Evolutionary conservation across 2,329 filamentous ascomycete species (phyloP).

Genomic region (Parascedosporium putredinis): DNA sequence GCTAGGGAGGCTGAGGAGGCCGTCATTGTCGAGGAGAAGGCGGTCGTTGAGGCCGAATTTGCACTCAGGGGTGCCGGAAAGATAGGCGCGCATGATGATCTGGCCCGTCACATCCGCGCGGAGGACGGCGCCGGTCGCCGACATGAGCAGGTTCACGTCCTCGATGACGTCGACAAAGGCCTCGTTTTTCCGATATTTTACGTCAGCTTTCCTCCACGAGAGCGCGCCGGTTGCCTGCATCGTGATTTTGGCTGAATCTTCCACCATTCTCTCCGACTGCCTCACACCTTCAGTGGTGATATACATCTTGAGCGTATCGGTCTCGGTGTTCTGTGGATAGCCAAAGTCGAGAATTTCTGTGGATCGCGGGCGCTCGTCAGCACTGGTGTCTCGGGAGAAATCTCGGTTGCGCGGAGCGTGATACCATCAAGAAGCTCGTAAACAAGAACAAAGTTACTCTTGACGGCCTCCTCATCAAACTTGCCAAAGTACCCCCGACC

Average conservation of each 20-base stretch:
- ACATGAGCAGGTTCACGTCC: slow-evolving; percentile 97
- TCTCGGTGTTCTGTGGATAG: slow-evolving; percentile 97
- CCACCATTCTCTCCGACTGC: slow-evolving; percentile 68
- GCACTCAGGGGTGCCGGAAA: slow-evolving; percentile 93
- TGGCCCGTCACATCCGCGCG: slow-evolving; percentile 94
- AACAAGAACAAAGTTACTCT: slow-evolving; percentile 98
- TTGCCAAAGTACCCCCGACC: slow-evolving; percentile 97
- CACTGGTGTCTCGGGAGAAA: not conserved
- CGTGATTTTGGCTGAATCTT: slow-evolving; percentile 95
- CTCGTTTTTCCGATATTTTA: slow-evolving; percentile 99
- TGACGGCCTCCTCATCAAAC: slow-evolving; percentile 97
- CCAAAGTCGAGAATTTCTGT: slow-evolving; percentile 96
- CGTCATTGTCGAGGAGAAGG: slow-evolving; percentile 73
- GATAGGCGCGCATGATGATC: slow-evolving; percentile 97
- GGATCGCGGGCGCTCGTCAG: not conserved
- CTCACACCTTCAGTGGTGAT: slow-evolving; percentile 97
- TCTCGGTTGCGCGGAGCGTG: slow-evolving; percentile 4
- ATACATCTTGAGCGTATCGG: slow-evolving; percentile 98
- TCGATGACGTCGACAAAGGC: slow-evolving; percentile 99
- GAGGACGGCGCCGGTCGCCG: slow-evolving; percentile 88
- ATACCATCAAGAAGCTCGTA: slow-evolving; percentile 91
- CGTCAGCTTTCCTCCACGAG: slow-evolving; percentile 93
- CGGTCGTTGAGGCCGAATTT: slow-evolving; percentile 98
- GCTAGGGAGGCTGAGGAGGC: slow-evolving; percentile 51
- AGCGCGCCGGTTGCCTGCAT: slow-evolving; percentile 97